Base-by-base conservation (phyloP, 2,329 filamentous ascomycete genomes). In the Botrytis aclada region DNA sequence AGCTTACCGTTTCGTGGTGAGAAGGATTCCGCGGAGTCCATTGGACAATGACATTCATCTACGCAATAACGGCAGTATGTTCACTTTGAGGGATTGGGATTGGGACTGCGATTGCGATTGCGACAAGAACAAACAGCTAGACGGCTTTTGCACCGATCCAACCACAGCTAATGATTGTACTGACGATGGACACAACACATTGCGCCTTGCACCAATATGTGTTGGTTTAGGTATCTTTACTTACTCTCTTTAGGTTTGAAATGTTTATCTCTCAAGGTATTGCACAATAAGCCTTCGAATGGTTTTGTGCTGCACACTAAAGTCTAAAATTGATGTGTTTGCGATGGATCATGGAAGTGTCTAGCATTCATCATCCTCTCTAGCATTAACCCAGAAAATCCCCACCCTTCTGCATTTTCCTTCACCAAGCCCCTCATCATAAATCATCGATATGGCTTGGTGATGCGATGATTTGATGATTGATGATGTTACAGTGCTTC, bases 11-110 rank as follows among this genome's bases (percentile, higher is more conserved):
- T 76, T 74, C 76, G 74, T 66, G 47, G 74, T 72, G 65, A 29
- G 66, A 72, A 72, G 67, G 69, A 69, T 74, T 67, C 51, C 70
- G 51, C 54, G 62, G 39, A 18, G 63, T 47, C 69, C 74, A 78
- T 79, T 78, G 77, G 77, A 63, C 51, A 29, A 56, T 76, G 76
- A 73, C 76, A 75, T 74, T 76, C 75, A 73, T 76, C 75, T 72
- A 71, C 66, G 62, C 71, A 66, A 70, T 60, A 64, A 67, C 58
- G n/a, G 39, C 34, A 45, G 32, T 29, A 29, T 29, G 18, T 20
- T 64, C 14, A 18, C 29, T n/a, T 29, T 54, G 45, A 66, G 56
- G 34, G 65, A 56, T 41, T 67, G 47, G 32, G 45, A 67, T 29
- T 67, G 34, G 16, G 45, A 67, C 20, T 43, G 18, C 41, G 41